Evolutionary conservation across 352 stramenopile species (phyloP).

Genomic region (Lagenidium giganteum): DNA sequence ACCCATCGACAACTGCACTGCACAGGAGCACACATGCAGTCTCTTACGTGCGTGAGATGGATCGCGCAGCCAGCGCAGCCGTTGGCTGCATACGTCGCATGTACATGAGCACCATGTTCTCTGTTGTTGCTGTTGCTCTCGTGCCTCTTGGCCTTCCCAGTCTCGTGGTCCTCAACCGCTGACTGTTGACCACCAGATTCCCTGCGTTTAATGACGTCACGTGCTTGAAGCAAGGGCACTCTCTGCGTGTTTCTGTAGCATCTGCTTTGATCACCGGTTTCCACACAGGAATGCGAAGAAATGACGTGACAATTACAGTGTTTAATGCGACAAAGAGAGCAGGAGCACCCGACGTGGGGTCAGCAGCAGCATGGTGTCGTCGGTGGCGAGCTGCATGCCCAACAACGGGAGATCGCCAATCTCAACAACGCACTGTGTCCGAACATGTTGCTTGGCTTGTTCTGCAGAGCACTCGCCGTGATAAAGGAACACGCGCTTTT

Average conservation of each 20-base stretch:
- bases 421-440: constrained; percentile 67
- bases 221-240: no score
- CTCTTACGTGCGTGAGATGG: constrained; percentile 20
- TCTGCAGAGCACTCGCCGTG: constrained; percentile 24
- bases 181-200: constrained; percentile 17
- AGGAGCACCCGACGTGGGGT: constrained; percentile 38
- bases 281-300: no score
- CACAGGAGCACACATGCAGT: background rate
- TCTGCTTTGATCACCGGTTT: no score
- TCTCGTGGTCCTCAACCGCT: no score
- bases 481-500: constrained; percentile 76
- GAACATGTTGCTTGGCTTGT: constrained; percentile 36
- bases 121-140: constrained; percentile 24
- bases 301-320: no score
- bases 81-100: constrained; percentile 61
- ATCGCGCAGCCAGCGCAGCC: constrained; percentile 25
- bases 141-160: constrained; percentile 4
- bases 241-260: no score
- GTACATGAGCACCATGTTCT: constrained; percentile 58
- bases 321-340: constrained; percentile 16
- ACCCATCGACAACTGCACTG: no score
- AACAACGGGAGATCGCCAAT: constrained; percentile 59
- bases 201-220: constrained; percentile 19
- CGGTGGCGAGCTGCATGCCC: constrained; percentile 42
- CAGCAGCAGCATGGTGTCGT: constrained; percentile 46